Conservation (phyloP, 192 early-diverging fungal genomes). For the Rhizoclosmatium sp. region DNA sequence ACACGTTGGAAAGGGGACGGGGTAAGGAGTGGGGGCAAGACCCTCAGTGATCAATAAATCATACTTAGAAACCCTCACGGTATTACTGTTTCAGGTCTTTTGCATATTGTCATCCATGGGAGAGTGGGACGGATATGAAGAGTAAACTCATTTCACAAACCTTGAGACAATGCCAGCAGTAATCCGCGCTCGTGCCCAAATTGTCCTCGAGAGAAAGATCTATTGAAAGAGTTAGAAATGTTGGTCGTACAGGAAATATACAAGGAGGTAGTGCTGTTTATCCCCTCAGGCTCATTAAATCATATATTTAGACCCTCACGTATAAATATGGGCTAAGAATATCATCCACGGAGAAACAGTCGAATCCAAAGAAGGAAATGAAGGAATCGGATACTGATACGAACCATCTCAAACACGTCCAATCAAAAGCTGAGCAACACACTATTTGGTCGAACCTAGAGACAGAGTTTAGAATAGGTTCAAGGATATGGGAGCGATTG, state of each 20-base stretch:
- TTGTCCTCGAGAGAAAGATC: too few species aligned
- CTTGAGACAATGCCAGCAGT: too few species aligned
- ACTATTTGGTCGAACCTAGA: neutral
- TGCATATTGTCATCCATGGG: neutral
- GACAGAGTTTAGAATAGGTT: neutral
- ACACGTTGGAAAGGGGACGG: neutral
- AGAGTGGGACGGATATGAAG: too few species aligned
- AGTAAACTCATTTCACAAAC: too few species aligned
- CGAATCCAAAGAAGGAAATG: neutral
- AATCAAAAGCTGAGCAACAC: neutral
- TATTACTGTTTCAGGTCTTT: neutral
- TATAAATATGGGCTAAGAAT: neutral
- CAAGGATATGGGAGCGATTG: neutral
- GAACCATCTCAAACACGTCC: neutral
- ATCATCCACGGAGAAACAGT: slow-evolving; percentile 26
- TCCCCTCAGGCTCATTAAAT: slow-evolving; percentile 40
- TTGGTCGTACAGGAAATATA: too few species aligned
- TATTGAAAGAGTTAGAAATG: too few species aligned
- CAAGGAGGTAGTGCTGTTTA: neutral
- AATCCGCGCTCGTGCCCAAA: too few species aligned
- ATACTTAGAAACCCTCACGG: neutral
- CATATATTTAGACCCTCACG: slow-evolving; percentile 11
- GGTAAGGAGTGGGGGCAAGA: neutral
- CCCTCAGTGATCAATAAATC: slow-evolving; percentile 18
- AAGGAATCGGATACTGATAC: neutral